A percentile compares a stretch with the other conserved stretches of the same genome.
Evolutionary conservation across 2,329 filamentous ascomycete genomes (phyloP).

Genomic region (Amesomyces nigricolor): DNA sequence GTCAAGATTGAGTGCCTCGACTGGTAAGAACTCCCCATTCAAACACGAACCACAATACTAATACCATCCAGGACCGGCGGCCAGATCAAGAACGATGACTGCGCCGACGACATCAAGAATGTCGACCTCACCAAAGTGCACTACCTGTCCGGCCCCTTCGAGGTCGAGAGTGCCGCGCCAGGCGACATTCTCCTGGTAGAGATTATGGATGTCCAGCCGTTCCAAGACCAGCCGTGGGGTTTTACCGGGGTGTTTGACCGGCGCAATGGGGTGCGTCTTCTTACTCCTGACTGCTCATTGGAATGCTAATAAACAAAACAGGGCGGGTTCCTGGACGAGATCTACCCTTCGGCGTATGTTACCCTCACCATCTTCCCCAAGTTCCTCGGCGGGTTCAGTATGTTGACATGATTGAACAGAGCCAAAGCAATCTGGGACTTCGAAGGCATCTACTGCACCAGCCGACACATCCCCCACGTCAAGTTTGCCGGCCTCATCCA

Average conservation of each 20-base stretch:
- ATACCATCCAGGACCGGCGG: constrained; percentile 54
- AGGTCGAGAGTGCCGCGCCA: constrained; percentile 76
- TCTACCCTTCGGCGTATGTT: constrained; percentile 72
- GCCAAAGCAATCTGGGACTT: constrained; percentile 57
- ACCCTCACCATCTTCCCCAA: neutral
- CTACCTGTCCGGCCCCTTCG: constrained; percentile 85
- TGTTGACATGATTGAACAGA: constrained; percentile 20
- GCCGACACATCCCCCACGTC: constrained; percentile 79
- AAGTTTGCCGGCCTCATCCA: constrained; percentile 87
- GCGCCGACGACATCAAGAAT: constrained; percentile 78
- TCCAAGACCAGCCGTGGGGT: constrained; percentile 81
- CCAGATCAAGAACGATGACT: constrained; percentile 84
- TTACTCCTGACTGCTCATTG: constrained; percentile 26
- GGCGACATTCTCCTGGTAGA: constrained; percentile 82
- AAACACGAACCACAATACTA: neutral
- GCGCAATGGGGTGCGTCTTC: constrained; percentile 54
- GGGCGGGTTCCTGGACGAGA: constrained; percentile 81
- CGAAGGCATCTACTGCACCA: constrained; percentile 64
- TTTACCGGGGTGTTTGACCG: constrained; percentile 80
- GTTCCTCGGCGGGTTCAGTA: neutral
- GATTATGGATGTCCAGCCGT: constrained; percentile 88
- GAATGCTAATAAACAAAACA: constrained; percentile 9
- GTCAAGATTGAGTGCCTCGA: constrained; percentile 93
- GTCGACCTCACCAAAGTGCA: constrained; percentile 81
- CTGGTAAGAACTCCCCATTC: constrained; percentile 44